These are phyloP conservation scores for Debaryomyces fabryi DNA, from an alignment of 1,139 yeast species.

Conservation along the genomic window DNA sequence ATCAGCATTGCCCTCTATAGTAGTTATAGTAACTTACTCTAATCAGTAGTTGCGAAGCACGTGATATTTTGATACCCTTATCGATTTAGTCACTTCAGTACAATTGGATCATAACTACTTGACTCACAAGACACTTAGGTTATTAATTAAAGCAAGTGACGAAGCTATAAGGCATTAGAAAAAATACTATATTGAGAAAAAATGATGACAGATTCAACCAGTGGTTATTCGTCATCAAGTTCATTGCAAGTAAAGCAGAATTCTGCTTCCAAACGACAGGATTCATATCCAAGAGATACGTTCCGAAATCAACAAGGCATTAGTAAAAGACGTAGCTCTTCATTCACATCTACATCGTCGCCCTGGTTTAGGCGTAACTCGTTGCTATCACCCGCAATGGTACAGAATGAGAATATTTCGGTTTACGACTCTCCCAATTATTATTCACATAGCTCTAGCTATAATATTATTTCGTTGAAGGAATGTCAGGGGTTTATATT, in stretches of 20 bases:
- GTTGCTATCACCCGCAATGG: constrained; percentile 63
- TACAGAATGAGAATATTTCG: constrained; percentile 59
- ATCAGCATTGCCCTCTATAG: not conserved
- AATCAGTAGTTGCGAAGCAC: not conserved
- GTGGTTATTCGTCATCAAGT: not conserved
- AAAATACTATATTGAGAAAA: not conserved
- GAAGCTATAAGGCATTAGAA: not conserved
- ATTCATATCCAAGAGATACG: not conserved
- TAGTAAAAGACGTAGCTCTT: constrained; percentile 36
- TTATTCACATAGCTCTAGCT: constrained; percentile 32
- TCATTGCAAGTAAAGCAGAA: not conserved
- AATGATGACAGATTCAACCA: not conserved
- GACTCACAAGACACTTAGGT: not conserved
- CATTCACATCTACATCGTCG: constrained; percentile 52
- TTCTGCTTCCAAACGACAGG: not conserved
- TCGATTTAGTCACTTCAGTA: not conserved
- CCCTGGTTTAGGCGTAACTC: constrained; percentile 64
- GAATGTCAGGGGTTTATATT: constrained; percentile 76
- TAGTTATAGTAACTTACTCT: not conserved
- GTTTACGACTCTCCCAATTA: constrained; percentile 53
- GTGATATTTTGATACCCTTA: not conserved
- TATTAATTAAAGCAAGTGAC: not conserved
- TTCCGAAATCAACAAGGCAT: not conserved
- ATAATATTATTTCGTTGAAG: constrained; percentile 50
- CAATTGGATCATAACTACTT: not conserved